These are phyloP conservation scores for Suillus discolor DNA, from an alignment of 768 basidiomycete genomes.

Conservation along the genomic window DNA sequence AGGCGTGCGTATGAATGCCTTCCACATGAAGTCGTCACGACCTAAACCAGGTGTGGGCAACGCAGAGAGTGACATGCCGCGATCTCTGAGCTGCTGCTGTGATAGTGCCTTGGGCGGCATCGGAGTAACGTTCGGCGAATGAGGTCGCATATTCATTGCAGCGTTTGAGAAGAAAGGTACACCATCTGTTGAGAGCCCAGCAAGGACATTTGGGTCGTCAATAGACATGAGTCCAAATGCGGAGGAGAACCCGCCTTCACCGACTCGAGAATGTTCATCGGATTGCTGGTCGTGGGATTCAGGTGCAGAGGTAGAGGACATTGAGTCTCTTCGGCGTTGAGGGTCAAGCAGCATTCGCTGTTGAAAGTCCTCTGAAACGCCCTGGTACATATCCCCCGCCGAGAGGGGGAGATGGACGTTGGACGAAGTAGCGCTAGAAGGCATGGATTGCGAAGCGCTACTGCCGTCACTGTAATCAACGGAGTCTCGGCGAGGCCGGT, in stretches of 20 bases:
- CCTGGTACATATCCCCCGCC: slow-evolving; percentile 30
- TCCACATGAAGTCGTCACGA: slow-evolving; percentile 67
- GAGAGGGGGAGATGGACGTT: slow-evolving; percentile 50
- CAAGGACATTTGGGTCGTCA: slow-evolving; percentile 71
- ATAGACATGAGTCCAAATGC: slow-evolving; percentile 79
- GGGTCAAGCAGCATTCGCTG: slow-evolving; percentile 16
- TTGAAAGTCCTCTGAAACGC: slow-evolving; percentile 30
- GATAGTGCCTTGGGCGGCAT: slow-evolving; percentile 40
- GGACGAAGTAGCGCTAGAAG: slow-evolving; percentile 58
- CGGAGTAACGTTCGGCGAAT: slow-evolving; percentile 51
- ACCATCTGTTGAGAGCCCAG: slow-evolving; percentile 58
- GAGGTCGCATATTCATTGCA: slow-evolving; percentile 26
- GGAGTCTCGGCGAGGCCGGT: slow-evolving; percentile 36
- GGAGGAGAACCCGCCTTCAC: slow-evolving; percentile 51
- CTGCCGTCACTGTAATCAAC: slow-evolving; percentile 47
- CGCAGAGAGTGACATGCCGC: slow-evolving; percentile 27
- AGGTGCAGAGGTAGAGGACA: slow-evolving; percentile 13
- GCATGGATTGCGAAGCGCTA: slow-evolving; percentile 45
- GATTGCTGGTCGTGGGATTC: slow-evolving; percentile 16
- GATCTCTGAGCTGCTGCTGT: slow-evolving; percentile 21
- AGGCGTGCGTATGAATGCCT: slow-evolving; percentile 72
- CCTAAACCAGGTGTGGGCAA: slow-evolving; percentile 34
- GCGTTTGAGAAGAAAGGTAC: slow-evolving; percentile 61
- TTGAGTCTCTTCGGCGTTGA: slow-evolving; percentile 21
- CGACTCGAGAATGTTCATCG: slow-evolving; percentile 14